Evolutionary conservation across 2,329 filamentous ascomycete species (phyloP), one percentile per base, ranked within the genome.

Genomic region (Colletotrichum spinosum): DNA sequence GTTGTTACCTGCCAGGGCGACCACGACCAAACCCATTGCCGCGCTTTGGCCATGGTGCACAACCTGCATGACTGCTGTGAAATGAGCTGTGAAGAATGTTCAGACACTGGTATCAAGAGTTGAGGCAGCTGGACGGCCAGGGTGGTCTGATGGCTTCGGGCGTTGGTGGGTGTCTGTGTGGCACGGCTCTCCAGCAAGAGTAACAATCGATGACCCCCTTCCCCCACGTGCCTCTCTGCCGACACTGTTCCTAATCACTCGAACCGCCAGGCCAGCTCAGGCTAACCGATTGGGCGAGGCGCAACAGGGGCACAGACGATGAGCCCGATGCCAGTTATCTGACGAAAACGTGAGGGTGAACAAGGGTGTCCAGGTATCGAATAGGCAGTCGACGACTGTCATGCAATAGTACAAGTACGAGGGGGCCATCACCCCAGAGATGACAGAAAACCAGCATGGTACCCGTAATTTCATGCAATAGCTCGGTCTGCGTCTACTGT

Each of bases 181-280:
- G 35, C 38, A 37, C 34, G 41, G 51, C 45, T 59, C 45, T 56
- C 35, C 42, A n/a, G 35, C 44, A 48, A 53, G 58, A 46, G 25
- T 56, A 37, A 62, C 51, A 56, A 51, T 56, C 49, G 48, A 57
- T 55, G 57, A 15, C 45, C 46, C 51, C 51, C 39, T 11, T 50
- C 52, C 62, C 25, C 62, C 62, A 62, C 62, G 62, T 62, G 58
- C 56, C 46, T 38, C 57, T 58, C 62, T 65, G 57, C 39, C 52
- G 17, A 62, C 25, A 56, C 34, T 65, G 58, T 53, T 65, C 60
- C 46, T 42, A 46, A 54, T 39, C 39, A 55, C 9, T 13, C 44
- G 33, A 54, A 48, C 57, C 46, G 15, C 39, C 58, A 8, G 41
- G 15, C 41, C 51, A 34, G n/a, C n/a, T 52, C 10, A 62, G n/a